Base-by-base conservation (phyloP, 768 basidiomycete genomes). In the Neoboletus subvelutipes region DNA sequence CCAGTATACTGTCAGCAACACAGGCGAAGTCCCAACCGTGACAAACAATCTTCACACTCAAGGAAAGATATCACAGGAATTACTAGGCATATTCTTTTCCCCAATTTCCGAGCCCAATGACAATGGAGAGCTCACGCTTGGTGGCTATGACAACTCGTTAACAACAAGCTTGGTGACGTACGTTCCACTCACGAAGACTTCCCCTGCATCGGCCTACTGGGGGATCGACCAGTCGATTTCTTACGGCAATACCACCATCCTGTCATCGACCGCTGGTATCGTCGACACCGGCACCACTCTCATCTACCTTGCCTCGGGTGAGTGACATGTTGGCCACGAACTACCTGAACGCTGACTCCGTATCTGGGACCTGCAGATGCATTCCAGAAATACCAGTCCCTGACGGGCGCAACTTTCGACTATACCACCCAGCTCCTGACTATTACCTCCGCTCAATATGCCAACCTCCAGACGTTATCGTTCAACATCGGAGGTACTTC, bases 1-100 rank as follows among this genome's bases (percentile, higher is more conserved):
- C 0, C 29, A 56, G 2, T 66, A 65, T 47, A 66, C 65, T 8
- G 53, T 71, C 12, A 48, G 31, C 17, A 55, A 55, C 37, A 31
- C 43, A 8, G 33, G 17, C 9, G 8, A 45, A 8, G 60, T 75
- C 36, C 70, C 72, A 4, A 77, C 76, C 9, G 72, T 77, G 12
- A 64, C 60, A 12, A 69, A 77, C 61, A 76, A 71, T 54, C 71
- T 77, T 5, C 65, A 55, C 48, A 33, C 45, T 6, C 70, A 74
- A 52, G 68, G 69, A 28, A 48, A 51, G 11, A 76, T 77, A 46
- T 45, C 45, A 6, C 42, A 64, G 2, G 57, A 70, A 12, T 61
- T 69, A 0, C 49, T 77, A 24, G 73, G 72, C 8, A 57, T 77
- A n/a, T 75, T 66, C 51, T 76, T 75, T 56, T 57, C 54, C 28